A percentile compares a stretch with the other conserved stretches of the same genome.
phyloP scores from a whole-genome alignment of 208 protist genomes.

The Acanthamoeba triangularis region DNA sequence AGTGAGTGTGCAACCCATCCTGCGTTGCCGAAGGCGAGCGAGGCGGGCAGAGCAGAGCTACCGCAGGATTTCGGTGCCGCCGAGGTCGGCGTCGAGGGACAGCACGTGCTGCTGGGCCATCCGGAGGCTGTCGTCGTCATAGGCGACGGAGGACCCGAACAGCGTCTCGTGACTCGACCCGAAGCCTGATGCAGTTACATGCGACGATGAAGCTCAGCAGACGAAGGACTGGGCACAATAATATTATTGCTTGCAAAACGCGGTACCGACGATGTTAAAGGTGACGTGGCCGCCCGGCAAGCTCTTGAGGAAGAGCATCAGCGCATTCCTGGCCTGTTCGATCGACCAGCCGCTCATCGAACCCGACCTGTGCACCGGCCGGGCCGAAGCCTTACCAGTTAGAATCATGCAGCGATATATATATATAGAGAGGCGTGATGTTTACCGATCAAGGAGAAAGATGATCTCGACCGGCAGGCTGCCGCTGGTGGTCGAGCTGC shows the following conservation, averaged over 20 bases:
- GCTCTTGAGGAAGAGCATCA: constrained; percentile 75
- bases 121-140: constrained; percentile 1
- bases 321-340: constrained; percentile 47
- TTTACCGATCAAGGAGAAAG: neutral
- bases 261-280: constrained; percentile 81
- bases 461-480: neutral
- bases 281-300: constrained; percentile 7
- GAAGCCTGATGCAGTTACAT: constrained; percentile 33
- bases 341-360: constrained; percentile 57
- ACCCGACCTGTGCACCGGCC: constrained; percentile 32
- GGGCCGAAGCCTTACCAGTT: too few species aligned
- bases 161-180: constrained; percentile 18
- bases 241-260: too few species aligned
- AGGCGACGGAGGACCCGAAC: neutral
- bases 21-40: neutral
- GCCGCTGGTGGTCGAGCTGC: neutral
- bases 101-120: neutral
- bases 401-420: too few species aligned
- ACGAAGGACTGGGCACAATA: neutral
- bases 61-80: constrained; percentile 70
- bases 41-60: neutral
- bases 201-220: neutral
- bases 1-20: neutral
- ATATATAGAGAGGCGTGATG: too few species aligned
- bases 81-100: constrained; percentile 36